Base-by-base conservation (phyloP, 2,329 filamentous ascomycete genomes). In the Calonectria leucothoes region DNA sequence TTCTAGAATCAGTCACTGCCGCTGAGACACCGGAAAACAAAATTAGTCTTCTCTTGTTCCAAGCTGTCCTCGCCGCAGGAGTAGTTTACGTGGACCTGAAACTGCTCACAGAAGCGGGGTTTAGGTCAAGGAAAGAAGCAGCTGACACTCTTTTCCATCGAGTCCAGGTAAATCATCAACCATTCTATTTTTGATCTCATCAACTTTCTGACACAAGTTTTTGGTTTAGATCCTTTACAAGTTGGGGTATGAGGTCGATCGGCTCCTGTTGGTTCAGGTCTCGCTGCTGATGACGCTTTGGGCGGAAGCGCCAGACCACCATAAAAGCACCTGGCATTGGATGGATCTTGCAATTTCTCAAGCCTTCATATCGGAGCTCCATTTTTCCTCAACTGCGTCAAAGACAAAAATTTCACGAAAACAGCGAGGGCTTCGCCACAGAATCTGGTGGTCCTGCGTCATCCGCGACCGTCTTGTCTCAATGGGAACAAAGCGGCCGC, bases 261-360 rank as follows among this genome's bases (percentile, higher is more conserved):
- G 95, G 57, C 92, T 98, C 69, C 91, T 94, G 20, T 89, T 98
- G 31, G 95, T 98, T 17, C 96, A 98, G 84, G 93, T 94, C 2
- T 88, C 98, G n/a, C 88, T 98, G 23, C 89, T 98, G 71, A 95
- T 98, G 94, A 98, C 95, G 1, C 98, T 97, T 83, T 98, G 96
- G 94, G 98, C 98, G 83, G 96, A 98, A 84, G 97, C 95, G 6
- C 95, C 95, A 0, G 95, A 98, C 83, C 95, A 98, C 82, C 95
- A 98, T 82, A 98, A 98, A 83, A 95, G 98, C 82, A 98, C 95
- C 35, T 98, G 96, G 94, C 95, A 98, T 82, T 98, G 95, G 96
- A 97, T 98, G 94, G 96, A 96, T 12, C 94, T 98, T 31, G 96
- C 95, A 51, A 94, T 98, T 71, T 98, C 95, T 6, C 88, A 98